These are phyloP conservation scores for Centrapalus pauciflorus DNA, from an alignment of 129 eudicot species.

Conservation along the genomic window DNA sequence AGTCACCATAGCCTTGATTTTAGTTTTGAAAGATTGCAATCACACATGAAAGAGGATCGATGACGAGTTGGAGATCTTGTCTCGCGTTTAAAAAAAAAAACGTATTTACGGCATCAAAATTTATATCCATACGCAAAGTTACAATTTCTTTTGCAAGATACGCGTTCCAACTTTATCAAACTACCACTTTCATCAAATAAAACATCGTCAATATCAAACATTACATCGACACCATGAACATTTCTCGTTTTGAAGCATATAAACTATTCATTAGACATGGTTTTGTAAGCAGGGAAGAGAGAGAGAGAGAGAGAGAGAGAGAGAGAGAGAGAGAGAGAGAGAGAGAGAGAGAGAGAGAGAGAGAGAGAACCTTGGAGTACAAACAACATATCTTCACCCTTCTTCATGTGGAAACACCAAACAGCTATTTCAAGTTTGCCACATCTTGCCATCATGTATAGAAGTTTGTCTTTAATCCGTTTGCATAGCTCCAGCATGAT, in stretches of 20 bases:
- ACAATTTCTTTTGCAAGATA: neutral
- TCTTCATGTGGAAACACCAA: neutral
- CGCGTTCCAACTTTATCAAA: neutral
- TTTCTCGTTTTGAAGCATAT: neutral
- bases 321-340: too few relatives aligned
- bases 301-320: too few relatives aligned
- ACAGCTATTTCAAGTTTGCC: neutral
- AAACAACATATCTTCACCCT: slow-evolving; percentile 12
- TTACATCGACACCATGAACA: slow-evolving; percentile 13
- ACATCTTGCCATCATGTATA: too few relatives aligned
- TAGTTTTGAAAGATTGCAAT: too few relatives aligned
- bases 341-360: too few relatives aligned
- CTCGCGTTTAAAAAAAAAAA: too few relatives aligned
- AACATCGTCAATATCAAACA: slow-evolving; percentile 20
- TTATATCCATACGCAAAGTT: neutral
- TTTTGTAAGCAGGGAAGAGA: slow-evolving; percentile 17
- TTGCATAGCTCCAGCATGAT: slow-evolving; percentile 43
- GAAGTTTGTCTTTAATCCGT: slow-evolving; percentile 23
- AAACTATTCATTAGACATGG: slow-evolving; percentile 4
- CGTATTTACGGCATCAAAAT: neutral
- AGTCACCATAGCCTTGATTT: too few relatives aligned
- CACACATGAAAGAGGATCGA: too few relatives aligned
- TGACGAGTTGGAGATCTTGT: too few relatives aligned
- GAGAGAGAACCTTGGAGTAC: slow-evolving; percentile 11
- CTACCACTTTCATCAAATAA: neutral